phyloP scores from a whole-genome alignment of 352 stramenopile species.

The Phytopythium sindhum region DNA sequence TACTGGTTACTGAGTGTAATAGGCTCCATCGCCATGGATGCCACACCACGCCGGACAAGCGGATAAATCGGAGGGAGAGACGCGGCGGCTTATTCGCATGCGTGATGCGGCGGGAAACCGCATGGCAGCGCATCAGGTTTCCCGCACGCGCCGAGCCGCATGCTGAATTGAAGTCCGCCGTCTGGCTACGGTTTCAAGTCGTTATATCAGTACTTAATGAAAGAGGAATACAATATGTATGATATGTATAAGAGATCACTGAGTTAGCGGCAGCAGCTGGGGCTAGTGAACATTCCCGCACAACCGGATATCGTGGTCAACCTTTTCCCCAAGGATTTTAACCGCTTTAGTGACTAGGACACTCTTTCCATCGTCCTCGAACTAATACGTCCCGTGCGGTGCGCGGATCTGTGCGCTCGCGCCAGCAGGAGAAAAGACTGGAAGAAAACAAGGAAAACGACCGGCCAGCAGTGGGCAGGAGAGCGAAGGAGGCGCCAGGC shows the following conservation, averaged over 20 bases:
- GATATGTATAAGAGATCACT: not conserved
- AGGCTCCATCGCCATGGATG: too few relatives aligned
- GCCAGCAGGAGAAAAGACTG: not conserved
- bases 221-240: too few relatives aligned
- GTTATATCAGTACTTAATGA: not conserved
- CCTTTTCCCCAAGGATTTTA: not conserved
- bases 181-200: not conserved
- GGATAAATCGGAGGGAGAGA: too few relatives aligned
- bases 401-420: not conserved
- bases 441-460: not conserved
- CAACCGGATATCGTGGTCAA: not conserved
- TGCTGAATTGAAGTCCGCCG: not conserved
- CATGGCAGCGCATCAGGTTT: not conserved
- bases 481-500: not conserved
- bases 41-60: too few relatives aligned
- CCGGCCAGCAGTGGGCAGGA: not conserved
- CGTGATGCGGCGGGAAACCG: too few relatives aligned
- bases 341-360: not conserved
- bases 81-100: too few relatives aligned
- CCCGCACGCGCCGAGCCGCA: not conserved
- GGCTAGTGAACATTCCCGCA: not conserved
- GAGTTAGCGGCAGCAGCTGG: not conserved
- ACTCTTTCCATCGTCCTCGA: not conserved
- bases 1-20: too few relatives aligned
- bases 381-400: not conserved